Percentiles rank a stretch among this genome's conserved stretches.
phyloP scores from a whole-genome alignment of 2,329 filamentous ascomycete genomes.

The Penicillium sp. region DNA sequence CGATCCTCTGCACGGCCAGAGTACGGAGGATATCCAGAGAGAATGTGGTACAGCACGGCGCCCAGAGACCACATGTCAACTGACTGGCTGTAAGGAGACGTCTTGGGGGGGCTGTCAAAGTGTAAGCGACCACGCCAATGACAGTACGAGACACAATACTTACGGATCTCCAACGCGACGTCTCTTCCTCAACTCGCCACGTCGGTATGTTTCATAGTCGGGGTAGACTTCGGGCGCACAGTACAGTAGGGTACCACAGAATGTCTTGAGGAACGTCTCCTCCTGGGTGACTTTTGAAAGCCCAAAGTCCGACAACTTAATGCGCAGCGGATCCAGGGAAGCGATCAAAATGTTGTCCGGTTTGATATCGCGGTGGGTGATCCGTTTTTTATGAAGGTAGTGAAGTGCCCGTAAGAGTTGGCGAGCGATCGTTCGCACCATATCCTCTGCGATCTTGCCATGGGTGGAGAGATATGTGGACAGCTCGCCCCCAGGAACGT shows the following conservation, averaged over 20 bases:
- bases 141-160: slow-evolving; percentile 26
- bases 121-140: slow-evolving; percentile 20
- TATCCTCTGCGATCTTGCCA: slow-evolving; percentile 66
- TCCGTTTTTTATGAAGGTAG: slow-evolving; percentile 84
- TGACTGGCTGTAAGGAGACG: slow-evolving; percentile 79
- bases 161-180: slow-evolving; percentile 57
- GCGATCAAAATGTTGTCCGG: slow-evolving; percentile 94
- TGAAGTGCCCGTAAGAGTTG: slow-evolving; percentile 75
- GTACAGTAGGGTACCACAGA: slow-evolving; percentile 93
- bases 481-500: slow-evolving; percentile 78
- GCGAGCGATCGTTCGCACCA: slow-evolving; percentile 70
- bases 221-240: slow-evolving; percentile 97
- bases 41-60: slow-evolving; percentile 83
- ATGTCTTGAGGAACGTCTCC: slow-evolving; percentile 91
- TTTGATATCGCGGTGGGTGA: slow-evolving; percentile 98
- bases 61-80: slow-evolving; percentile 97
- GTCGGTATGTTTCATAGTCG: slow-evolving; percentile 70
- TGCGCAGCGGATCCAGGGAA: slow-evolving; percentile 70
- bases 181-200: slow-evolving; percentile 64
- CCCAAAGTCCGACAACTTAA: slow-evolving; percentile 96
- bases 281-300: slow-evolving; percentile 92
- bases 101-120: slow-evolving; percentile 47
- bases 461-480: slow-evolving; percentile 69
- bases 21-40: slow-evolving; percentile 81
- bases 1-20: slow-evolving; percentile 74